These are phyloP conservation scores for Coniochaeta prunicola DNA, from an alignment of 2,329 filamentous ascomycete genomes.

Conservation along the genomic window DNA sequence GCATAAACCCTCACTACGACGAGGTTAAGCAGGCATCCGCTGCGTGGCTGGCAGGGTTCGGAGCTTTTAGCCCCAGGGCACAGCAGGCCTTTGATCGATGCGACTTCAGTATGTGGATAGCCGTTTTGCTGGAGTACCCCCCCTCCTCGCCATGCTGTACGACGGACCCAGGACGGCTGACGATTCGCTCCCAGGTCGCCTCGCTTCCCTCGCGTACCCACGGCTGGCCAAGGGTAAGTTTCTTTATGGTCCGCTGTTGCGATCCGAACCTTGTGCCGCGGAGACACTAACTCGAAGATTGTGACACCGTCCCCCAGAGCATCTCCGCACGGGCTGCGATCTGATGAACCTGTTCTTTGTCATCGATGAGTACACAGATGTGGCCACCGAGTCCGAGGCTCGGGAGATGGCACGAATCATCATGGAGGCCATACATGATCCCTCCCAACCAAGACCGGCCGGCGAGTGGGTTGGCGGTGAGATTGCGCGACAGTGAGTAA, in stretches of 20 bases:
- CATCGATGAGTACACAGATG: slow-evolving; percentile 16
- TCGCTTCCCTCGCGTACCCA: slow-evolving; percentile 10
- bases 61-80: slow-evolving; percentile 8
- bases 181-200: slow-evolving; percentile 5
- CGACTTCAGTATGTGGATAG: slow-evolving; percentile 10
- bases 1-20: slow-evolving; percentile 10
- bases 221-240: slow-evolving; percentile 6
- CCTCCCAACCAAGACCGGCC: slow-evolving; percentile 8
- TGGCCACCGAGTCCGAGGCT: slow-evolving; percentile 3
- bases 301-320: slow-evolving; percentile 2
- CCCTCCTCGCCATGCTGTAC: not conserved
- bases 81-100: slow-evolving; percentile 13
- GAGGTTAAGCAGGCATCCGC: slow-evolving; percentile 5
- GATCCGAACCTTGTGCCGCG: not conserved
- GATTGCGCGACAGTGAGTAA: slow-evolving; percentile 15
- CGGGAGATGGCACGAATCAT: slow-evolving; percentile 6
- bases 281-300: not conserved
- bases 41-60: slow-evolving; percentile 11
- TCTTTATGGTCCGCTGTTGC: not conserved
- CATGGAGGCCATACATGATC: slow-evolving; percentile 14
- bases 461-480: slow-evolving; percentile 13
- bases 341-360: slow-evolving; percentile 20
- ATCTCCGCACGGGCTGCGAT: slow-evolving; percentile 12
- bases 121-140: not conserved
- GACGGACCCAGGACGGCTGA: not conserved